Evolutionary conservation across 1,139 yeast species (phyloP), one percentile per base, ranked within the genome.

Genomic region (Debaryomyces robertsiae): DNA sequence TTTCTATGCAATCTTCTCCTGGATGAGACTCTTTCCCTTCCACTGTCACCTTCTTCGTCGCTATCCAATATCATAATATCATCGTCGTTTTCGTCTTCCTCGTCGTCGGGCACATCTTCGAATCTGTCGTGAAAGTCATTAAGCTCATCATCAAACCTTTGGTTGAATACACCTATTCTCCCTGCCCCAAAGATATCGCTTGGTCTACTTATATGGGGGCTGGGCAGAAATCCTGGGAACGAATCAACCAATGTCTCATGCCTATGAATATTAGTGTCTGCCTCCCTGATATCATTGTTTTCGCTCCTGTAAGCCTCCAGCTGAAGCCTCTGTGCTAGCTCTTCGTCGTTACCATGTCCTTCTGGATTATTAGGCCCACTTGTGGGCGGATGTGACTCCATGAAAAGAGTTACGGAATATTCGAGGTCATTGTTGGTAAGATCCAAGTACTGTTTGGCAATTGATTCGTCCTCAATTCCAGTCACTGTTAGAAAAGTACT

Each of bases 401-500:
- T 82, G 63, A 69, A 94, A 37, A 94, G 67, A 9, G 91, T 81
- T 6, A 94, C 88, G 0, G 98, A 98, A 22, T 82, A 78, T 46
- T 91, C 96, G 34, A 93, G 61, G 57, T 89, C 81, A 43, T 83
- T 82, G 39, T 83, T 91, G 7, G 94, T 78, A 65, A 91, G 81
- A 23, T 84, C 91, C 34, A 94, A 65, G 58, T 84, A 94, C 54
- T 84, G 90, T 46, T 73, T 71, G 2, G 98, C 98, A 23, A 79
- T 69, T 2, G 75, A 74, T 2, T 79, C 74, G 56, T 87, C 94
- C 2, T 81, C 74, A 4, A 79, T 79, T 14, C 89, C 89, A 0
- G 98, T 90, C 42, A 94, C 84, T 27, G 94, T 93, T 58, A 91
- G 72, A 61, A 93, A 93, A 24, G 84, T 80, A 15, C 85, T 82